Percentiles rank a stretch among this genome's conserved stretches.
Conservation (phyloP, 1,284 basidiomycete genomes). For the Pseudomicrostroma phylloplanum region DNA sequence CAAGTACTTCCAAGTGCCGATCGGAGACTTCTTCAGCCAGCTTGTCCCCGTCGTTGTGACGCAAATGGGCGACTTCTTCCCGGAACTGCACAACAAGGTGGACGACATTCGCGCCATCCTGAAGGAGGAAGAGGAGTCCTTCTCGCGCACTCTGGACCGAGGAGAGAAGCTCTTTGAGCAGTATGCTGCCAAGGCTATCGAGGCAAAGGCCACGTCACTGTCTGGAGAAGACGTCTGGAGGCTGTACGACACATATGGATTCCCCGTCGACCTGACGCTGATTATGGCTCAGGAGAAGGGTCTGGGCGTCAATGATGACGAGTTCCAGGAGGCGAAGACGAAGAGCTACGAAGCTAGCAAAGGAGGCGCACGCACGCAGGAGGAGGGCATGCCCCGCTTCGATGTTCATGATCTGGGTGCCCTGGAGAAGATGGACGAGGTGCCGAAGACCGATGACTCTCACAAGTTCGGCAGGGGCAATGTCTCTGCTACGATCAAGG, state of each 20-base stretch:
- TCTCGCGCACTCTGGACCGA: slow-evolving; percentile 88
- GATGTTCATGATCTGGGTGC: slow-evolving; percentile 91
- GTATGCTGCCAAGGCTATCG: slow-evolving; percentile 68
- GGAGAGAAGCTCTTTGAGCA: slow-evolving; percentile 95
- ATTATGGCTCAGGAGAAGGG: slow-evolving; percentile 91
- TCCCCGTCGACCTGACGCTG: slow-evolving; percentile 91
- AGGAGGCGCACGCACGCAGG: slow-evolving; percentile 64
- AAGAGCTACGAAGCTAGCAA: slow-evolving; percentile 87
- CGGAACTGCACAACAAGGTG: slow-evolving; percentile 78
- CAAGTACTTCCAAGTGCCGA: slow-evolving; percentile 89
- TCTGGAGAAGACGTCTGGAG: slow-evolving; percentile 92
- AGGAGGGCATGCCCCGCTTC: slow-evolving; percentile 65
- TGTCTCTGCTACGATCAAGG: slow-evolving; percentile 69
- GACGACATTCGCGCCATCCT: slow-evolving; percentile 89
- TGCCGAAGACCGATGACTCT: slow-evolving; percentile 91
- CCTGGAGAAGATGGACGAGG: slow-evolving; percentile 69
- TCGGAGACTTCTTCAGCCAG: slow-evolving; percentile 91
- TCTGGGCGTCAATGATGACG: slow-evolving; percentile 75
- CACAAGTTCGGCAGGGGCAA: slow-evolving; percentile 84
- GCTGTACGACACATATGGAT: slow-evolving; percentile 96
- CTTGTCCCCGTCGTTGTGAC: slow-evolving; percentile 83
- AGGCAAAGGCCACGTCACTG: slow-evolving; percentile 64
- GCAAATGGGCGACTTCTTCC: slow-evolving; percentile 82
- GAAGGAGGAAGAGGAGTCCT: slow-evolving; percentile 95
- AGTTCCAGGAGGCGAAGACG: slow-evolving; percentile 83